A percentile compares a stretch with the other conserved stretches of the same genome.
phyloP scores from a whole-genome alignment of 2,329 filamentous ascomycete genomes.

The Aspergillus sp. region DNA sequence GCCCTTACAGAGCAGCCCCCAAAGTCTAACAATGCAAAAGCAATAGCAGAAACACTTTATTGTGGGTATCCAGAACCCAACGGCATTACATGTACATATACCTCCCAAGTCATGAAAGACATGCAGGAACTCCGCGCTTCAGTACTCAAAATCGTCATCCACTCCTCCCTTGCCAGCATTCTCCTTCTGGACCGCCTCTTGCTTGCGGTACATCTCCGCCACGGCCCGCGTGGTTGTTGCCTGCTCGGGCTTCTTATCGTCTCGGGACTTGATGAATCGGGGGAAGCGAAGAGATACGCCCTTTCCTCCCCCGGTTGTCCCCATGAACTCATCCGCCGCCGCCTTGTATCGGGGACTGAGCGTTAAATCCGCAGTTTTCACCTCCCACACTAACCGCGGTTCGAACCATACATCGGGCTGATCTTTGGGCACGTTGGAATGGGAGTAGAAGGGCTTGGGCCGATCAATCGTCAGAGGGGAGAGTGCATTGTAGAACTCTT shows the following conservation, averaged over 20 bases:
- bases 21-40: neutral
- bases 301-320: slow-evolving; percentile 65
- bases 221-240: slow-evolving; percentile 83
- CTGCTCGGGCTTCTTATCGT: slow-evolving; percentile 94
- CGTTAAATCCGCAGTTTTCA: slow-evolving; percentile 93
- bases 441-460: slow-evolving; percentile 91
- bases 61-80: neutral
- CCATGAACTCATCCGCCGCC: slow-evolving; percentile 78
- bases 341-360: slow-evolving; percentile 91
- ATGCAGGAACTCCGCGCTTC: slow-evolving; percentile 7
- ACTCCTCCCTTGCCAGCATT: slow-evolving; percentile 84
- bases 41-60: neutral
- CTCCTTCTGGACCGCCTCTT: slow-evolving; percentile 84
- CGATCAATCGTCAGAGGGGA: slow-evolving; percentile 79
- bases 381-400: slow-evolving; percentile 92
- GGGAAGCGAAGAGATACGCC: slow-evolving; percentile 91
- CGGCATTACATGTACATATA: slow-evolving; percentile 5
- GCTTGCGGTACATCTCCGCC: slow-evolving; percentile 94
- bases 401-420: slow-evolving; percentile 99
- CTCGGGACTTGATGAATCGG: slow-evolving; percentile 83
- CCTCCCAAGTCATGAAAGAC: neutral
- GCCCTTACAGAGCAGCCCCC: neutral
- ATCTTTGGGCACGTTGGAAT: slow-evolving; percentile 80
- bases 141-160: slow-evolving; percentile 99
- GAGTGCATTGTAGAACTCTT: slow-evolving; percentile 77